Evolutionary conservation across 805 yeast genomes (phyloP), one percentile per base, ranked within the genome.

Genomic region (Starmera caribaea): DNA sequence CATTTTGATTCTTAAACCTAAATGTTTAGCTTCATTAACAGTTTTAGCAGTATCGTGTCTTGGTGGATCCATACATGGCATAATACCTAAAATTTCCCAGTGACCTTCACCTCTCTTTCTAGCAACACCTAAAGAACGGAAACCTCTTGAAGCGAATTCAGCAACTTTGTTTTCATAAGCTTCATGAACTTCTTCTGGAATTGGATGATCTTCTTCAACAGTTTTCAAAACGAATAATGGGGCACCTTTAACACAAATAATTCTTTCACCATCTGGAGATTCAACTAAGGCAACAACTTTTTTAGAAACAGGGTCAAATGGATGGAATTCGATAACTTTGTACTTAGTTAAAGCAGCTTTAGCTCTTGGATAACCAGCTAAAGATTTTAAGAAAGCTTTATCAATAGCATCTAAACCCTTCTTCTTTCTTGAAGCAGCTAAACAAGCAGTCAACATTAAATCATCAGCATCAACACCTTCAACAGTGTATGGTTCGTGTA

Each of bases 21-120:
- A 78, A 54, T 71, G 61, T 73, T 83, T 80, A 57, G 96, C 96
- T 72, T 88, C 96, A 67, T 73, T 66, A 63, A 88, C 92, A 63
- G 96, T 88, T 61, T 79, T 79, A 59, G 94, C 95, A 73, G 96
- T 88, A 69, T 88, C 96, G 71, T 88, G 95, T 79, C 96, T 84
- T 71, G 96, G 96, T 61, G 96, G 96, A 71, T 88, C 96, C 89
- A 85, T 83, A 73, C 95, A 87, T 68, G 96, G 96, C 96, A 88
- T 87, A 66, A 88, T 89, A 66, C 96, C 96, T 62, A 88, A 73
- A 57, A 88, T 87, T 73, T 88, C 96, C 96, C 96, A 88, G 79
- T 85, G 94, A 59, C 94, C 94, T 70, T 86, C 95, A 71, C 94
- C 96, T 75, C 95, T 81, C 86, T 86, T 86, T 79, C 96, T 85